These are phyloP conservation scores for Sporothrix phasma DNA, from an alignment of 2,329 filamentous ascomycete genomes.

Conservation along the genomic window DNA sequence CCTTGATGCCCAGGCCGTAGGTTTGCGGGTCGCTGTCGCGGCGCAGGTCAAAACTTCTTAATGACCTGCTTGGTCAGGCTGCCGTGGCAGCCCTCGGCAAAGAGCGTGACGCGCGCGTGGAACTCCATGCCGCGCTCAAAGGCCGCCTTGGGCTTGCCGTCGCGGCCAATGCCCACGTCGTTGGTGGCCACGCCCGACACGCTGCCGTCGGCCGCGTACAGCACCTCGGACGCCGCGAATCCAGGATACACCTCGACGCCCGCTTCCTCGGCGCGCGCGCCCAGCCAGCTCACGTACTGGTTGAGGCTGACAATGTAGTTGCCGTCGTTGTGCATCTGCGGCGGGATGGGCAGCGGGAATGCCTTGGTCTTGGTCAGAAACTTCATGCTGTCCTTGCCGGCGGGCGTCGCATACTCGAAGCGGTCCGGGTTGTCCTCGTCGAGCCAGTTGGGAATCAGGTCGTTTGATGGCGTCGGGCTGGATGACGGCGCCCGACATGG, in stretches of 20 bases:
- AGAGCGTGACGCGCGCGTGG: conserved; percentile 80
- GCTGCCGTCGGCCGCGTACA: conserved; percentile 77
- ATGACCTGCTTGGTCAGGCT: conserved; percentile 91
- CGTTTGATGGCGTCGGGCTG: conserved; percentile 79
- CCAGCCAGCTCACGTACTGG: conserved; percentile 91
- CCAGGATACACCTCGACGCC: conserved; percentile 95
- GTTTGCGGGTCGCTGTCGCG: conserved; percentile 88
- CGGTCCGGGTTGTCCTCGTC: conserved; percentile 77
- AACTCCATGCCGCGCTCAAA: conserved; percentile 99
- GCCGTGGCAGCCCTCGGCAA: conserved; percentile 92
- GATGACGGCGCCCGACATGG: conserved; percentile 90
- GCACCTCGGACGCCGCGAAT: conserved; percentile 85
- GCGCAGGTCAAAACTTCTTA: conserved; percentile 84
- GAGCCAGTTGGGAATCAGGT: conserved; percentile 90
- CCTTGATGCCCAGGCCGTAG: conserved; percentile 88
- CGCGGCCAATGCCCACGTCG: conserved; percentile 73
- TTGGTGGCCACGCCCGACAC: conserved; percentile 95
- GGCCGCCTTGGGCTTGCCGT: conserved; percentile 75
- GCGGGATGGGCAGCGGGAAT: conserved; percentile 75
- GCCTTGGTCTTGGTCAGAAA: conserved; percentile 77
- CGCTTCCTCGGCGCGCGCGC: conserved; percentile 89
- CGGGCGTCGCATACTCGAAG: conserved; percentile 80
- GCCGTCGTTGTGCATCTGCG: conserved; percentile 96
- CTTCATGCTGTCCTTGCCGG: conserved; percentile 77
- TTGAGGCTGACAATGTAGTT: conserved; percentile 97